phyloP scores from a whole-genome alignment of 257 asterid genomes.

The Lantana camara region DNA sequence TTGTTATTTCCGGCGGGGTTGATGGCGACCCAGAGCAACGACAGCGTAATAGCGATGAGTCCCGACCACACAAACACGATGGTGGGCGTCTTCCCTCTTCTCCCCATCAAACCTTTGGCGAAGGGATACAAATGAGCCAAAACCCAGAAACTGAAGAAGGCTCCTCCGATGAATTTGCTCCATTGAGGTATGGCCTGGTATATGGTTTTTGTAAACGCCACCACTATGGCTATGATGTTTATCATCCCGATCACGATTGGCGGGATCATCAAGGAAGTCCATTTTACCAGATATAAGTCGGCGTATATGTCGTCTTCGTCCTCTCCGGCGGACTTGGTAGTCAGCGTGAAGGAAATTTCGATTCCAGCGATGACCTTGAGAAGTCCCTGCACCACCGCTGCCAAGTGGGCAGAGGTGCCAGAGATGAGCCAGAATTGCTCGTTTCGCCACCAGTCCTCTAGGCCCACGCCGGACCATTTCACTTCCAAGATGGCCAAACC shows the following conservation, averaged over 20 bases:
- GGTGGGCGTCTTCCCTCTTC: constrained; percentile 64
- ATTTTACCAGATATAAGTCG: constrained; percentile 56
- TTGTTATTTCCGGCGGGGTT: constrained; percentile 10
- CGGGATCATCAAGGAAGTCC: constrained; percentile 71
- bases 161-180: constrained; percentile 66
- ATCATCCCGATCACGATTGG: constrained; percentile 63
- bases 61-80: constrained; percentile 70
- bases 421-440: constrained; percentile 70
- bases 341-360: constrained; percentile 63
- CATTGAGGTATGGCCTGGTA: constrained; percentile 51
- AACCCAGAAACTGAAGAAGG: constrained; percentile 70
- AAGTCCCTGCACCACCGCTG: constrained; percentile 66
- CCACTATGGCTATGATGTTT: constrained; percentile 53
- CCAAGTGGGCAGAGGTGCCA: constrained; percentile 64
- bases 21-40: constrained; percentile 58
- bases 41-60: constrained; percentile 59
- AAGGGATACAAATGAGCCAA: constrained; percentile 64
- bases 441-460: constrained; percentile 73
- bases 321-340: constrained; percentile 53
- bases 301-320: constrained; percentile 57
- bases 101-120: constrained; percentile 68
- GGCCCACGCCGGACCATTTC: constrained; percentile 56
- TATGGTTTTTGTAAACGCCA: constrained; percentile 53
- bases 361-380: constrained; percentile 65
- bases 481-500: constrained; percentile 56